A percentile compares a stretch with the other conserved stretches of the same genome.
Conservation (phyloP, 2,329 filamentous ascomycete species). For the Colletotrichum sp. region DNA sequence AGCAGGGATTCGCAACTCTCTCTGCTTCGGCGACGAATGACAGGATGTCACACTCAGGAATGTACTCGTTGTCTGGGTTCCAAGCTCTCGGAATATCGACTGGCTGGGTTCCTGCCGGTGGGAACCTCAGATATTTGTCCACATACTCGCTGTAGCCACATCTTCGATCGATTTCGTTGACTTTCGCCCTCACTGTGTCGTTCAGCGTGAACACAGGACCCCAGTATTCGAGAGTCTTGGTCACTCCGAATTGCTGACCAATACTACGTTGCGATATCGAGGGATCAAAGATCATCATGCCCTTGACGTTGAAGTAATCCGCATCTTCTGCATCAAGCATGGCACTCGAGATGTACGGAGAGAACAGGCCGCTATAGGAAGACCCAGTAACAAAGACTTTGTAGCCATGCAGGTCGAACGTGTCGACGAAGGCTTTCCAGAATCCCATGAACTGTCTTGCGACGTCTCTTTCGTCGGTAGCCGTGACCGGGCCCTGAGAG, state of each 20-base stretch:
- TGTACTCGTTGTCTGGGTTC: constrained; percentile 33
- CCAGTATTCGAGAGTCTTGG: constrained; percentile 67
- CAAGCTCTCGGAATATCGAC: constrained; percentile 45
- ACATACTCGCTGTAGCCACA: constrained; percentile 70
- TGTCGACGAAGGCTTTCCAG: constrained; percentile 78
- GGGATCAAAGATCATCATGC: constrained; percentile 77
- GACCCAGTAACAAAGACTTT: constrained; percentile 79
- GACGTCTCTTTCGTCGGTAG: constrained; percentile 70
- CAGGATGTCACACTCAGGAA: constrained; percentile 58
- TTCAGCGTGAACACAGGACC: constrained; percentile 66
- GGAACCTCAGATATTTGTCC: constrained; percentile 68
- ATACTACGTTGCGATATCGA: constrained; percentile 58
- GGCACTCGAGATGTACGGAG: constrained; percentile 74
- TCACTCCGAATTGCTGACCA: constrained; percentile 51
- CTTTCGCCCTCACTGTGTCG: constrained; percentile 55
- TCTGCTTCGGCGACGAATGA: constrained; percentile 57
- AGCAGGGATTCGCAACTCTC: constrained; percentile 73
- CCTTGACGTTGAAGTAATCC: constrained; percentile 70
- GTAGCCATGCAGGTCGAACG: constrained; percentile 67
- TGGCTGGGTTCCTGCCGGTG: constrained; percentile 67
- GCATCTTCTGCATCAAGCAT: constrained; percentile 73
- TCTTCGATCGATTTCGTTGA: constrained; percentile 55
- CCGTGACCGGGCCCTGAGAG: constrained; percentile 67
- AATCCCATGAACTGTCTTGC: constrained; percentile 78
- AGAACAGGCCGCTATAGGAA: constrained; percentile 71